phyloP scores from a whole-genome alignment of 2,329 filamentous ascomycete genomes.

The Akanthomyces lecanii region DNA sequence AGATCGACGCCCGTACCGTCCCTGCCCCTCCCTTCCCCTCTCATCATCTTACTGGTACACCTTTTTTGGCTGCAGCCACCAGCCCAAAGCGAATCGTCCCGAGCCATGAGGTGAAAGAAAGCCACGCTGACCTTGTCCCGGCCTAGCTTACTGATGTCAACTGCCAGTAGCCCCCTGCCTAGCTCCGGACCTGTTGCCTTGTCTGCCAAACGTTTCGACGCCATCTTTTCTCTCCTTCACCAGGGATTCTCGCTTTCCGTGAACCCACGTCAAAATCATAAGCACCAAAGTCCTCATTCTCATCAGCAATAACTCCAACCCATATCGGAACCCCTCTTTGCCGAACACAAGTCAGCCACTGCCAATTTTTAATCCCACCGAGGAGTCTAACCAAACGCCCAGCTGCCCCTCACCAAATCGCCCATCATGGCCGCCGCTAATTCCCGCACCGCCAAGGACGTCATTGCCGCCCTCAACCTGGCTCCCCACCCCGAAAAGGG shows the following conservation, averaged over 20 bases:
- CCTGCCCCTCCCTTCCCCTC: background rate
- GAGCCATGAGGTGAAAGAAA: background rate
- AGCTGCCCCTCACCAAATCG: background rate
- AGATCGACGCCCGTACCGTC: no score
- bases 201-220: no score
- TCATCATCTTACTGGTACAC: background rate
- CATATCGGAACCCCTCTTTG: background rate
- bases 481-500: constrained; percentile 45
- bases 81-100: background rate
- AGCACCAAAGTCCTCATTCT: no score
- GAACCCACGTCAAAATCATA: no score
- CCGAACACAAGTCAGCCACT: background rate
- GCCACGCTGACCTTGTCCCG: no score
- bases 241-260: no score
- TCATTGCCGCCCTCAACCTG: constrained; percentile 41
- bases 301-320: no score
- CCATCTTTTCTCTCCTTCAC: no score
- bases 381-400: no score
- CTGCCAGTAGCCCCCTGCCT: no score
- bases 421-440: constrained; percentile 8
- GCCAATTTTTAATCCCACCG: background rate
- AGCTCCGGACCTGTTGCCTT: no score
- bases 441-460: constrained; percentile 37
- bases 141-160: no score
- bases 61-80: background rate